phyloP scores from a whole-genome alignment of 1,284 basidiomycete species.

The Ustilago tritici region DNA sequence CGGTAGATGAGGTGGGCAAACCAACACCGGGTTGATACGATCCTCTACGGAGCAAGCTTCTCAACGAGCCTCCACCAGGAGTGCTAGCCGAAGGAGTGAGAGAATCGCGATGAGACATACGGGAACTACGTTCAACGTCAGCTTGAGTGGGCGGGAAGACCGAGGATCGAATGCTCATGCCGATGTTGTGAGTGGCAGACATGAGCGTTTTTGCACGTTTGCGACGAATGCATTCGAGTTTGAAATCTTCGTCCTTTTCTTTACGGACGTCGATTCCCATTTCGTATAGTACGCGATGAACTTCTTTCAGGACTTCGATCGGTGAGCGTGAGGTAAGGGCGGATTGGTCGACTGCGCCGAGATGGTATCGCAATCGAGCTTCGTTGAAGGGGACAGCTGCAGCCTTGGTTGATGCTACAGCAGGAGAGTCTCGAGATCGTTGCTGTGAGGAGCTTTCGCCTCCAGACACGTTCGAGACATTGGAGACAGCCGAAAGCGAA shows the following conservation, averaged over 20 bases:
- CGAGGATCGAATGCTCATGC: constrained; percentile 60
- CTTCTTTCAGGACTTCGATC: constrained; percentile 86
- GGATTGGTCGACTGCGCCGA: constrained; percentile 91
- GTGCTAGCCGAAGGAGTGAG: constrained; percentile 41
- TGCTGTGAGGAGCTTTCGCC: constrained; percentile 20
- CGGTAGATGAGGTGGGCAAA: constrained; percentile 25
- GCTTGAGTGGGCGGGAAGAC: constrained; percentile 64
- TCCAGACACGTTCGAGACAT: constrained; percentile 28
- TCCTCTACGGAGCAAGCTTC: constrained; percentile 59
- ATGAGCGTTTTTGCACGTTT: constrained; percentile 63
- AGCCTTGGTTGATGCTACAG: background rate
- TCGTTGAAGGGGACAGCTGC: constrained; percentile 70
- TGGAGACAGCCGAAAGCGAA: constrained; percentile 44
- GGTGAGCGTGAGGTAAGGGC: constrained; percentile 88
- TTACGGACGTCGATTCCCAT: constrained; percentile 92
- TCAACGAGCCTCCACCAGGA: constrained; percentile 41
- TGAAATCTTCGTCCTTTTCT: constrained; percentile 80
- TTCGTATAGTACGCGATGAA: constrained; percentile 80
- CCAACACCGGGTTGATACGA: constrained; percentile 32
- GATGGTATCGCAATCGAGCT: constrained; percentile 81
- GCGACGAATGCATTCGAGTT: constrained; percentile 65
- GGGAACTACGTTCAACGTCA: constrained; percentile 57
- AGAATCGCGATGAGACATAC: constrained; percentile 37
- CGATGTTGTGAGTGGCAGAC: constrained; percentile 59
- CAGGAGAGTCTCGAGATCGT: constrained; percentile 9